Percentiles rank a stretch among this genome's conserved stretches.
phyloP scores from a whole-genome alignment of 2,329 filamentous ascomycete species.

The Ophiostoma ips region DNA sequence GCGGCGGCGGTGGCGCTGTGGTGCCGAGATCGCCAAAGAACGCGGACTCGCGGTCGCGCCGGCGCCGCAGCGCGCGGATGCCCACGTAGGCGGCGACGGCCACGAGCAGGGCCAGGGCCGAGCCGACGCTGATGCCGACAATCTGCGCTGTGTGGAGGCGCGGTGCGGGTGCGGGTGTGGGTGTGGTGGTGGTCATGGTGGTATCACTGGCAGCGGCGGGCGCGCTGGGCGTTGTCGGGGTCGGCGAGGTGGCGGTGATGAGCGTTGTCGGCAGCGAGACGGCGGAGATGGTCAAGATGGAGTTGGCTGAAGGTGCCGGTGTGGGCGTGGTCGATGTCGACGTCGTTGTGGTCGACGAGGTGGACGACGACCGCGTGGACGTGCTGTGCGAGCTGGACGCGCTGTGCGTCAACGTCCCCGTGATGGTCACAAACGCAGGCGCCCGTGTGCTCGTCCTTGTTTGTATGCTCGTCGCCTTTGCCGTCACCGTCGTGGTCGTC shows the following conservation, averaged over 20 bases:
- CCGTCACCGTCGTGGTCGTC: constrained; percentile 23
- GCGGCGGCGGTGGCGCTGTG: too few relatives aligned
- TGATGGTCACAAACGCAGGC: too few relatives aligned
- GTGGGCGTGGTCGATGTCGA: not conserved
- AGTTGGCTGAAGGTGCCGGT: not conserved
- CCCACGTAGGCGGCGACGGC: constrained; percentile 34
- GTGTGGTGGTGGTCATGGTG: not conserved
- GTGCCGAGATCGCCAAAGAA: not conserved
- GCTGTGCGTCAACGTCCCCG: too few relatives aligned
- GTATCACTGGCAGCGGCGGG: too few relatives aligned
- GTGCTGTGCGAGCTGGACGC: too few relatives aligned
- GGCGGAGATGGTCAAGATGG: too few relatives aligned
- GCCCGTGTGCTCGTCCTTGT: constrained; percentile 3
- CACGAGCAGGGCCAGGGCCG: constrained; percentile 33
- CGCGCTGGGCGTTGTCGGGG: not conserved
- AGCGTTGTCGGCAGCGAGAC: not conserved
- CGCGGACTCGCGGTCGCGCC: constrained; percentile 10
- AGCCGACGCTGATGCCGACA: constrained; percentile 43
- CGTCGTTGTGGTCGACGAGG: not conserved
- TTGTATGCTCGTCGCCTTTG: not conserved
- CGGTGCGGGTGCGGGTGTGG: constrained; percentile 13
- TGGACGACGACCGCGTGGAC: too few relatives aligned
- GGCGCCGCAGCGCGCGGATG: constrained; percentile 20
- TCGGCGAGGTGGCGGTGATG: not conserved
- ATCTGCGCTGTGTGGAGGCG: constrained; percentile 17